phyloP scores from a whole-genome alignment of 148 eudicot species.

The Camellia sinensis region DNA sequence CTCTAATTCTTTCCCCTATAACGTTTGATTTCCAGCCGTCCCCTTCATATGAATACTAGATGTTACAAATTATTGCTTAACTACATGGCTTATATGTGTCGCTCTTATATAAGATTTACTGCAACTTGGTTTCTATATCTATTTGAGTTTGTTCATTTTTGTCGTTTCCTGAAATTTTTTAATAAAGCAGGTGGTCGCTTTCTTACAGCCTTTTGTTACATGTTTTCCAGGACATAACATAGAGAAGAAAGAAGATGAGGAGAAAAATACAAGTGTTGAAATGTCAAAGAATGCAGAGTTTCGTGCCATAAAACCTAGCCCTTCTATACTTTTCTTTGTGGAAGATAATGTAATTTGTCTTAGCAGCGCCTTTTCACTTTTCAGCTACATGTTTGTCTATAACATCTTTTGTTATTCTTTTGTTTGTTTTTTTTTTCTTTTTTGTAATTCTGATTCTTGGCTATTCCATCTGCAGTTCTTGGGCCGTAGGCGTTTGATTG shows the following conservation, averaged over 20 bases:
- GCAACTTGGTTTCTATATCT: background rate
- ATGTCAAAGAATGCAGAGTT: conserved; percentile 86
- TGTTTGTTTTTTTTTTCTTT: conserved; percentile 2
- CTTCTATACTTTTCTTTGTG: conserved; percentile 76
- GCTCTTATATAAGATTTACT: background rate
- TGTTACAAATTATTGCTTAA: background rate
- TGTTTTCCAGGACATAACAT: conserved; percentile 44
- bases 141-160: background rate
- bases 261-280: conserved; percentile 42
- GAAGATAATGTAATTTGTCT: conserved; percentile 65
- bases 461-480: conserved; percentile 46
- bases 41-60: background rate
- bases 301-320: conserved; percentile 86
- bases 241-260: conserved; percentile 36
- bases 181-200: background rate
- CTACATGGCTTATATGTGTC: background rate
- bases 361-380: background rate
- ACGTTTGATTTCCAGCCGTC: background rate
- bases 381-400: background rate
- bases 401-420: background rate
- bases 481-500: conserved; percentile 87
- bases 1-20: background rate
- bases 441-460: conserved; percentile 2
- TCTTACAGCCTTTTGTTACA: conserved; percentile 3
- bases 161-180: background rate